Evolutionary conservation across 805 yeast genomes (phyloP), one percentile per base, ranked within the genome.

Genomic region (Starmerella roubikii): DNA sequence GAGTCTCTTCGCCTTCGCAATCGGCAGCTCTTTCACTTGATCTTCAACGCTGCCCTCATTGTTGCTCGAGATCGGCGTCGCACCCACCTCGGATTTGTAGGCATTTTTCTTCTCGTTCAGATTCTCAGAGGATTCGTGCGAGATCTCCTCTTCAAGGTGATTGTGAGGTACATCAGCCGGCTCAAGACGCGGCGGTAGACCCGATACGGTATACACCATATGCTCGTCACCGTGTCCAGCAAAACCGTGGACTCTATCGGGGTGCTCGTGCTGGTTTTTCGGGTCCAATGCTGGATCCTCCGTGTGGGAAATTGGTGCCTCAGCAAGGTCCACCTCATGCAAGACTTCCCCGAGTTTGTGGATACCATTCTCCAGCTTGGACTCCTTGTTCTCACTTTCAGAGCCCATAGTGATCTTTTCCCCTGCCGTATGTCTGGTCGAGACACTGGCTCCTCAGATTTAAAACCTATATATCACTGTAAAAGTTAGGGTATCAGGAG

Each of bases 81-180:
- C 58, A 31, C 54, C 49, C 26, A 65, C 56, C 33, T 41, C 34
- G 8, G 33, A 23, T 52, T 76, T 80, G 45, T 16, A 9, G 5
- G 11, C 20, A 20, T n/a, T 29, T 9, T 10, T 9, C 11, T 15
- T 6, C 13, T 29, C 15, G 20, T 29, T 20, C 6, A n/a, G 12
- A n/a, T 6, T 10, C 15, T 5, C 29, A 8, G 29, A 10, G 15
- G 6, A n/a, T n/a, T 26, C 29, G 7, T 6, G 15, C 15, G 10
- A 5, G 7, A 6, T 26, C 29, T 26, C 29, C n/a, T 10, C 15
- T 6, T 10, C 15, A 32, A 38, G 44, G 15, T 34, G 41, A 33
- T 37, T 38, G 15, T 17, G 21, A 13, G 51, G 39, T 21, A 33
- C 19, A 16, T 37, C 48, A 9, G 30, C 31, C 15, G 41, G 34